phyloP scores from a whole-genome alignment of 306 rosid species.

The Ceratonia siliqua region DNA sequence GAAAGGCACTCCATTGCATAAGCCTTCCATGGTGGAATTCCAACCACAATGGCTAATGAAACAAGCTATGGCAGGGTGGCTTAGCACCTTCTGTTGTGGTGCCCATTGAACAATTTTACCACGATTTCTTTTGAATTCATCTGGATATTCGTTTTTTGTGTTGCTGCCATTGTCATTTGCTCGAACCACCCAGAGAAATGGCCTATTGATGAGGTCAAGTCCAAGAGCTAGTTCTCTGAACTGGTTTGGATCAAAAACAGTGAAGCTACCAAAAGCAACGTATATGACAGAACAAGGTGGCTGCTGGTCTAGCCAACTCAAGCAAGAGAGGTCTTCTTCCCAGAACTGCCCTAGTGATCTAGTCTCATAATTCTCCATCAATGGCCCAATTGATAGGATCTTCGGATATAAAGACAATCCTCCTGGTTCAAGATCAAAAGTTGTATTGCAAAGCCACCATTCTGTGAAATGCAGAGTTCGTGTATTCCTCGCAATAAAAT shows the following conservation, averaged over 20 bases:
- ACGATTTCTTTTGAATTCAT: not conserved
- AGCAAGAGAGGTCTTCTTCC: not conserved
- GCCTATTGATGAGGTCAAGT: not conserved
- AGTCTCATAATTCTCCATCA: not conserved
- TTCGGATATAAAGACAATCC: not conserved
- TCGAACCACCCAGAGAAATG: conserved; percentile 41
- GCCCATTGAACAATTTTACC: conserved; percentile 32
- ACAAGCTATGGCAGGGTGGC: conserved; percentile 36
- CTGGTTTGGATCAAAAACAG: not conserved
- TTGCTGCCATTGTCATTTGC: too few relatives aligned
- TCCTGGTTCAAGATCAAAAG: not conserved
- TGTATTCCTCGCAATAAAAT: not conserved
- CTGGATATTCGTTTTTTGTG: not conserved
- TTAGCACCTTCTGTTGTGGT: conserved; percentile 30
- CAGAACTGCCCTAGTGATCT: conserved; percentile 7
- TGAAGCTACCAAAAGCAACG: conserved; percentile 19
- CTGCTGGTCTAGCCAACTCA: conserved; percentile 10
- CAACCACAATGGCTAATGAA: conserved; percentile 42
- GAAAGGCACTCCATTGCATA: conserved; percentile 39
- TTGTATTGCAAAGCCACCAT: not conserved
- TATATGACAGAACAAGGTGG: conserved; percentile 1
- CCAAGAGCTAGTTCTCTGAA: conserved; percentile 17
- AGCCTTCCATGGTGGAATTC: conserved; percentile 37
- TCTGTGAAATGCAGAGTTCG: not conserved
- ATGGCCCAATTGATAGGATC: conserved; percentile 5